Evolutionary conservation across 2,329 filamentous ascomycete species (phyloP).

Genomic region (Sarocladium kiliense): DNA sequence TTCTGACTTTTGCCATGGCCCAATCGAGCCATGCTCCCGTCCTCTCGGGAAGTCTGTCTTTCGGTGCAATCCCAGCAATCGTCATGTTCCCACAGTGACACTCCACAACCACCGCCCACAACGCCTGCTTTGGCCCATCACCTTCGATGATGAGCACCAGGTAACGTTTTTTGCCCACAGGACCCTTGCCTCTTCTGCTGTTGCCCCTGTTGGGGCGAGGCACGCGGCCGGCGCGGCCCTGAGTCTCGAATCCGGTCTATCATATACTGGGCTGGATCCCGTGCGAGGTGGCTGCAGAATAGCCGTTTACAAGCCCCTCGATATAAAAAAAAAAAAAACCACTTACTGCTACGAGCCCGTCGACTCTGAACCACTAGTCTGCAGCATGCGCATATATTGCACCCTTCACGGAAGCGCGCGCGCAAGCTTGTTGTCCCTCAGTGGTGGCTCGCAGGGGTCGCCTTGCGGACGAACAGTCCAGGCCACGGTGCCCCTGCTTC

Average conservation of each 20-base stretch:
- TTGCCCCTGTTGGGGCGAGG: background rate
- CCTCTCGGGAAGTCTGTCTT: background rate
- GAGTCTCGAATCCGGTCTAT: background rate
- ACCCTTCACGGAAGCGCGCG: background rate
- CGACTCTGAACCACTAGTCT: background rate
- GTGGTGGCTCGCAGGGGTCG: background rate
- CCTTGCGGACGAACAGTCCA: background rate
- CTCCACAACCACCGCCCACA: background rate
- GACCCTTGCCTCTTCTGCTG: background rate
- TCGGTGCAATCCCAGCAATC: background rate
- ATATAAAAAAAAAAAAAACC: background rate
- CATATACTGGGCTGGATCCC: background rate
- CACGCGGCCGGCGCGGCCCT: background rate
- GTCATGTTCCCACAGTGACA: background rate
- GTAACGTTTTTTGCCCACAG: background rate
- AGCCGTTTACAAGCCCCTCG: background rate
- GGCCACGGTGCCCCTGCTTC: constrained; percentile 1
- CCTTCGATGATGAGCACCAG: background rate
- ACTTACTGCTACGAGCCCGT: background rate
- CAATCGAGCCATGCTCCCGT: constrained; percentile 4
- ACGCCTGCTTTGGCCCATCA: background rate
- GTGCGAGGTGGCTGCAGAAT: constrained; percentile 2
- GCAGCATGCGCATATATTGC: background rate
- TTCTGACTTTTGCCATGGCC: background rate
- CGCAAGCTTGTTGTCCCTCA: background rate